Conservation (phyloP, 192 early-diverging fungal species). For the Mortierella antarctica region DNA sequence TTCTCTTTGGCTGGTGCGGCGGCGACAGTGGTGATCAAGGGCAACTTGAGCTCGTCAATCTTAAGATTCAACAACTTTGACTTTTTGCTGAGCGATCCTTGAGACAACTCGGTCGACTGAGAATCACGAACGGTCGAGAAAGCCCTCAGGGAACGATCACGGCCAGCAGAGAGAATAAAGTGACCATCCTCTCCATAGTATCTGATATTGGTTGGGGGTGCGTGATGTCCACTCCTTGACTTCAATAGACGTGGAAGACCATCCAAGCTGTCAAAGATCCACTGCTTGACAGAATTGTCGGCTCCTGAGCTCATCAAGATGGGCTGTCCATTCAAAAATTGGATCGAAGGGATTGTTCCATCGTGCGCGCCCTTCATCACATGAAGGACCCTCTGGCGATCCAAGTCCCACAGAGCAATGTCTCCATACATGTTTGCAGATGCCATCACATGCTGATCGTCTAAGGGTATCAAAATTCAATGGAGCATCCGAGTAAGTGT, state of each 20-base stretch:
- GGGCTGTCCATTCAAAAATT: slow-evolving; percentile 88
- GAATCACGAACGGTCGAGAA: slow-evolving; percentile 90
- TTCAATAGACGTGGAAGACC: slow-evolving; percentile 85
- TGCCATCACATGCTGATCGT: slow-evolving; percentile 90
- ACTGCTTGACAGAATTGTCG: slow-evolving; percentile 96
- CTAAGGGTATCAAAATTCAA: slow-evolving; percentile 51
- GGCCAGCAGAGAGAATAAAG: slow-evolving; percentile 81
- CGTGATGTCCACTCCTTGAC: slow-evolving; percentile 86
- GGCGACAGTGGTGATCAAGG: slow-evolving; percentile 80
- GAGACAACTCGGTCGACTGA: slow-evolving; percentile 88
- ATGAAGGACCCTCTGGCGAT: slow-evolving; percentile 76
- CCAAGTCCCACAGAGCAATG: slow-evolving; percentile 93
- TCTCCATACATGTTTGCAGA: slow-evolving; percentile 89
- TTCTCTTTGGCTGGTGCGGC: slow-evolving; percentile 69
- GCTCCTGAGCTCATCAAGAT: slow-evolving; percentile 86
- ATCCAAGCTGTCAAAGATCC: slow-evolving; percentile 93
- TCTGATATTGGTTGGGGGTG: slow-evolving; percentile 76
- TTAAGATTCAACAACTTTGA: slow-evolving; percentile 68
- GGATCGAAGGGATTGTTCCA: slow-evolving; percentile 75
- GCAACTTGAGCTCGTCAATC: slow-evolving; percentile 77
- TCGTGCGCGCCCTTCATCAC: slow-evolving; percentile 90
- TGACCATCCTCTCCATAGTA: slow-evolving; percentile 78
- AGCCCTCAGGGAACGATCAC: slow-evolving; percentile 84
- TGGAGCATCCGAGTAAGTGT: neutral
- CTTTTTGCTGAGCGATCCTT: slow-evolving; percentile 76